These are phyloP conservation scores for Fusarium caatingaense DNA, from an alignment of 2,329 filamentous ascomycete genomes.

Conservation along the genomic window DNA sequence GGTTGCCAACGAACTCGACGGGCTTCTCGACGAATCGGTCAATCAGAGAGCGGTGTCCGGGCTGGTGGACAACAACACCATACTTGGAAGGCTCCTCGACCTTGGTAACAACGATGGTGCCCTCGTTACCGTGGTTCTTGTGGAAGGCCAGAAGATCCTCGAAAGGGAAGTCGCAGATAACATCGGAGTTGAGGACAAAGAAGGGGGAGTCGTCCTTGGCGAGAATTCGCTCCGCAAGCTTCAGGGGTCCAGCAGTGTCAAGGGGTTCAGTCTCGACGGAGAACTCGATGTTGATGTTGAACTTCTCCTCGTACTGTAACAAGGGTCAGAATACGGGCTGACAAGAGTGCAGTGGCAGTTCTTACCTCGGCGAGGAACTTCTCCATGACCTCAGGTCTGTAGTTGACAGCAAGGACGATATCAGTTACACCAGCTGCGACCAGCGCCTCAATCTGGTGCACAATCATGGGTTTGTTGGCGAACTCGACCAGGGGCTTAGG, in stretches of 20 bases:
- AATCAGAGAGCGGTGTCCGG: conserved; percentile 88
- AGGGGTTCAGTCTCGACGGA: conserved; percentile 96
- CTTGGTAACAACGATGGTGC: conserved; percentile 98
- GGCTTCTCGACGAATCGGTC: conserved; percentile 99
- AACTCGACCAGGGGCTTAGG: conserved; percentile 99
- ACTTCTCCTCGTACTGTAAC: conserved; percentile 84
- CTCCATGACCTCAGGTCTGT: conserved; percentile 98
- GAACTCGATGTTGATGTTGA: conserved; percentile 96
- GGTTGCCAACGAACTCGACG: conserved; percentile 97
- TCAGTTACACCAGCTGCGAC: conserved; percentile 95
- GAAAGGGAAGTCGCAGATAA: conserved; percentile 99
- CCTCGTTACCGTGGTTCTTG: conserved; percentile 91
- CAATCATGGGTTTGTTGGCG: conserved; percentile 98
- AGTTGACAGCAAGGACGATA: conserved; percentile 98
- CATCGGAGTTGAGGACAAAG: conserved; percentile 98
- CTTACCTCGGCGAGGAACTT: conserved; percentile 86
- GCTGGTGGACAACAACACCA: conserved; percentile 97
- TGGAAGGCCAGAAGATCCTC: conserved; percentile 90
- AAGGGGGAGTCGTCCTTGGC: conserved; percentile 94
- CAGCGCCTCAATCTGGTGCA: conserved; percentile 96
- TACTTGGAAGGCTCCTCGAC: conserved; percentile 99
- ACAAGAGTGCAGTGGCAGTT: background rate
- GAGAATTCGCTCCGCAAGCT: conserved; percentile 92
- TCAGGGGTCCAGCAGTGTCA: conserved; percentile 93
- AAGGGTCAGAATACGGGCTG: conserved; percentile 17